Evolutionary conservation across 228 moss, liverwort and hornwort genomes (phyloP), one percentile per base, ranked within the genome.

Genomic region (Sphagnum magellanicum): DNA sequence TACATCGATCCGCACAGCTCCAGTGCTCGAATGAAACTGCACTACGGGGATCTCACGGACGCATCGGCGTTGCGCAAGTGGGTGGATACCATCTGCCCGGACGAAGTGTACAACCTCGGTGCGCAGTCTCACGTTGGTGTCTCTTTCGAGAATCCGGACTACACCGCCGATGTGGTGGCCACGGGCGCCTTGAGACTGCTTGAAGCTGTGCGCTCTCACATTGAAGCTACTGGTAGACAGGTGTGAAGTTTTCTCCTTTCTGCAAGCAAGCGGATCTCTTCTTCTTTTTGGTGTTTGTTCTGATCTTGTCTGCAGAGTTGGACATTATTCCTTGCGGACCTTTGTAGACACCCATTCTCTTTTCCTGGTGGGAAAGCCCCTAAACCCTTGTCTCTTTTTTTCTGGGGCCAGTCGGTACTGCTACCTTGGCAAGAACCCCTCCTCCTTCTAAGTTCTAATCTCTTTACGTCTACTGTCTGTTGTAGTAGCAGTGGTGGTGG

Each of bases 121-220:
- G 95, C 95, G 1, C 95, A 95, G 71, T 95, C 95, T 3, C 95
- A 95, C 61, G 95, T 95, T 47, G 95, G 95, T 8, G 92, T 95
- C 4, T 95, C 95, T 4, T 95, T 95, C 51, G 92, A 95, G 67
- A 95, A 90, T 69, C 95, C 95, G 11, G 92, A 95, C 61, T 95
- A 92, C 71, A 95, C 95, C 0, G 95, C 95, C 9, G 95, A 95
- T 60, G 92, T 90, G 10, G 95, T 95, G 59, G 95, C 55, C 15
- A 95, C 95, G 5, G 95, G 95, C 8, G 95, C 95, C 48, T 61
- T 95, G 32, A 67, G 95, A 48, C 82, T 95, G 10, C 80, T 95
- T 9, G 95, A 95, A 73, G 92, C 95, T 11, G 95, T 95, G 59
- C 78, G 95, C n/a, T 83, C 84, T 6, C 95, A 95, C 70, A 88